Evolutionary conservation across 768 basidiomycete species (phyloP).

Genomic region (Mycena olivaceomarginata): DNA sequence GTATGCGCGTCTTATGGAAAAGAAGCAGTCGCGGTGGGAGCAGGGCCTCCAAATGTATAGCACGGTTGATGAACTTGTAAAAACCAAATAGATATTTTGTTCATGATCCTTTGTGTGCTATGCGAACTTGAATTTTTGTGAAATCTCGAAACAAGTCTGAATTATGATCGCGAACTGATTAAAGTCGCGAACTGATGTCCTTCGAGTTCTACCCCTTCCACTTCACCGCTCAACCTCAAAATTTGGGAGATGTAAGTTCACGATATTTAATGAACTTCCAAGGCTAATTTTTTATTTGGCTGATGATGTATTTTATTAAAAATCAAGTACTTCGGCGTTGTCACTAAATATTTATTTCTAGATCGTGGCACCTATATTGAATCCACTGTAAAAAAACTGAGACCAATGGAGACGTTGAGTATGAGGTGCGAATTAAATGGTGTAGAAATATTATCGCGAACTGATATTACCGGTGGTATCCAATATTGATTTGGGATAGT

Average conservation of each 20-base stretch:
- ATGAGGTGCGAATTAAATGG: neutral
- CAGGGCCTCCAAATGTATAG: too few relatives aligned
- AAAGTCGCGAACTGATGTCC: too few relatives aligned
- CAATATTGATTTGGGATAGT: neutral
- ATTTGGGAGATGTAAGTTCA: neutral
- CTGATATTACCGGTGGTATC: neutral
- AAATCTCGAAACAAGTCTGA: neutral
- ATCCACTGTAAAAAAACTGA: neutral
- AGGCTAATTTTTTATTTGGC: neutral
- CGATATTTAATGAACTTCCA: neutral
- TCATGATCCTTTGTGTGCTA: too few relatives aligned
- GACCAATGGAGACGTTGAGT: neutral
- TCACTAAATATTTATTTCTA: neutral
- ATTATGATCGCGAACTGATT: constrained; percentile 1
- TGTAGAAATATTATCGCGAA: neutral
- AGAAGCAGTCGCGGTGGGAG: neutral
- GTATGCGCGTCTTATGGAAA: neutral
- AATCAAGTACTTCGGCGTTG: neutral
- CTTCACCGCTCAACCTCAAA: neutral
- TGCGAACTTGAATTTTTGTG: too few relatives aligned
- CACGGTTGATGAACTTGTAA: too few relatives aligned
- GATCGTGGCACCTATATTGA: neutral
- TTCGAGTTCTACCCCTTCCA: neutral
- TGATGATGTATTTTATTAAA: neutral
- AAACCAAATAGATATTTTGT: neutral